Evolutionary conservation across 257 asterid genomes (phyloP), one percentile per base, ranked within the genome.

Genomic region (Perilla frutescens): DNA sequence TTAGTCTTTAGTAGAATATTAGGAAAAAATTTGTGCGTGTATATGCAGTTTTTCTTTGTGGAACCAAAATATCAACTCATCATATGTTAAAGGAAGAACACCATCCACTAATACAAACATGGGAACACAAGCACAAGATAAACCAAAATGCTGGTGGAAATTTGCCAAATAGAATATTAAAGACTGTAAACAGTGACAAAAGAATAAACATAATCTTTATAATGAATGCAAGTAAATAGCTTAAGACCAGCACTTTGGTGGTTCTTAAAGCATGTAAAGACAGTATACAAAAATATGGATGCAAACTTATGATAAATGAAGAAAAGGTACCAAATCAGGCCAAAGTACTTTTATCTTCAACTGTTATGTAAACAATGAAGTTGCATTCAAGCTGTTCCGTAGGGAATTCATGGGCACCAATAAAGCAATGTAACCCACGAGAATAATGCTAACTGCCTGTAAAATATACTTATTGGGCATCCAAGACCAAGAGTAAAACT

Each of bases 41-140:
- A 47, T 6, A 47, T 9, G 51, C 14, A 10, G 11, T 0, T 47
- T 57, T 47, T 49, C 48, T 3, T n/a, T 49, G 53, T 20, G 15
- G 11, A 14, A 49, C 29, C 55, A 67, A 67, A 41, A 37, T 9
- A 67, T 41, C 70, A 58, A 26, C n/a, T 13, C 20, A 47, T 75
- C 56, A 10, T 6, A 57, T 8, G 55, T 5, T 60, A 11, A 59
- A 34, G 62, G 14, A 13, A 75, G 64, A 53, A 47, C 2, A 39
- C 14, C 12, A 47, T 29, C 37, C 20, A 9, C 55, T 71, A 34
- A 47, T n/a, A 14, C 10, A 14, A 29, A n/a, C 5, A 55, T 41
- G 47, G 14, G 15, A 39, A 20, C 26, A 60, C 11, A 0, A 1
- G 11, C 31, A 73, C n/a, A 40, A 14, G 10, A 75, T 12, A 13